Base-by-base conservation (phyloP, 2,329 filamentous ascomycete species). In the Aureobasidium sp. region DNA sequence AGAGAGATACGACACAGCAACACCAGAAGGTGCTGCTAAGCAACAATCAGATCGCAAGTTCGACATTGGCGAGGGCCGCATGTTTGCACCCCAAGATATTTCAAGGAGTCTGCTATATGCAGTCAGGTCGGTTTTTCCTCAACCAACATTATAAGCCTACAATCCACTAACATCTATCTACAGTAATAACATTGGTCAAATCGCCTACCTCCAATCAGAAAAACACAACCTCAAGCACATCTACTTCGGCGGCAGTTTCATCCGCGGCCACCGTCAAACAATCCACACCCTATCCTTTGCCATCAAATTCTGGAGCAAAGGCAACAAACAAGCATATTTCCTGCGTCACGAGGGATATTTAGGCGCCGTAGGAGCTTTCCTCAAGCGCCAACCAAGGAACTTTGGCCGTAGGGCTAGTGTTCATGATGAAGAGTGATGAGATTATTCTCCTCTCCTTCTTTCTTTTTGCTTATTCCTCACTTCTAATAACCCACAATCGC, bases 231-330 rank as follows among this genome's bases (percentile, higher is more conserved):
- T 97, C 30, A 88, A 90, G 65, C 86, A 93, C 70, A 97, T 99
- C 64, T 99, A 99, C 78, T 99, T 99, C 75, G 94, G 94, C 25
- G 94, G 94, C 29, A 94, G 89, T 7, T 99, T 97, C 73, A 97
- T 99, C 71, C 87, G 94, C 45, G 94, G 94, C 42, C 94, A 99
- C 74, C 86, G 89, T 16, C 94, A 97, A 77, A 99, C 94, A 13
- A 99, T 99, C 85, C 96, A 97, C 75, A 97, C 94, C 0, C 80
- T 99, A 10, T 92, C 89, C 61, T 99, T 96, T 71, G 94, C 93
- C 71, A 97, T 99, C 76, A 91, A 91, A 68, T 99, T 97, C 77
- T 99, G 94, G 94, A 91, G 89, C 67, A 91, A 94, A 71, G 93
- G 92, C 45, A 82, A 86, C 70, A 97, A 96, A 75, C 91, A 97